Evolutionary conservation across 345 rosid genomes (phyloP), one percentile per base, ranked within the genome.

Genomic region (Microcos paniculata): DNA sequence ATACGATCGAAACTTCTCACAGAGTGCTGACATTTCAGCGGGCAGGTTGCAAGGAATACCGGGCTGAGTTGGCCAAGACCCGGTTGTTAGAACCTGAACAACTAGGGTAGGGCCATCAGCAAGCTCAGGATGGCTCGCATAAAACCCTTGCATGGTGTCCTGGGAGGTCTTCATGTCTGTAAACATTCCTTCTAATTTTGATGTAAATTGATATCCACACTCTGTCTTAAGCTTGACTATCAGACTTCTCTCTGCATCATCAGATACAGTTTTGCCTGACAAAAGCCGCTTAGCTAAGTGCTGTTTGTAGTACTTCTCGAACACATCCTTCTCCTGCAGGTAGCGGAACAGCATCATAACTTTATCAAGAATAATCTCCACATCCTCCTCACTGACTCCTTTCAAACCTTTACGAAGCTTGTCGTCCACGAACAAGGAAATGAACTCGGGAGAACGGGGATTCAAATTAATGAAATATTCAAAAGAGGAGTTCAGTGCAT

Each of bases 301-400:
- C 88, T 96, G 99, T 57, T 96, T 96, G 80, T 96, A 96, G 79
- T 96, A 96, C 91, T 96, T 96, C 73, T 96, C 98, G 69, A 91
- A 96, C 5, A 96, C 94, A 79, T 96, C 99, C 78, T 96, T 96
- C 88, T 96, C 99, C 83, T 96, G 99, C 82, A 96, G 85, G 82
- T 96, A 96, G 26, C 99, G 96, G 90, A 96, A 96, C 74, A 96
- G 82, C 99, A 91, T 93, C 99, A 96, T 96, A 61, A 96, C 99
- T 85, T 96, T 96, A 82, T 96, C 99, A 28, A 96, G 98, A 70
- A 93, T 85, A 68, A 85, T 76, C 84, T 96, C 99, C 73, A 93
- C 98, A 79, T 93, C 99, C 80, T 85, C 97, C 82, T 96, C 99
- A 26, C 91, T 81, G 6, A 90, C 93, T 40, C 97, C 99, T 83